Base-by-base conservation (phyloP, 805 yeast genomes). In the Suhomyces sp. region DNA sequence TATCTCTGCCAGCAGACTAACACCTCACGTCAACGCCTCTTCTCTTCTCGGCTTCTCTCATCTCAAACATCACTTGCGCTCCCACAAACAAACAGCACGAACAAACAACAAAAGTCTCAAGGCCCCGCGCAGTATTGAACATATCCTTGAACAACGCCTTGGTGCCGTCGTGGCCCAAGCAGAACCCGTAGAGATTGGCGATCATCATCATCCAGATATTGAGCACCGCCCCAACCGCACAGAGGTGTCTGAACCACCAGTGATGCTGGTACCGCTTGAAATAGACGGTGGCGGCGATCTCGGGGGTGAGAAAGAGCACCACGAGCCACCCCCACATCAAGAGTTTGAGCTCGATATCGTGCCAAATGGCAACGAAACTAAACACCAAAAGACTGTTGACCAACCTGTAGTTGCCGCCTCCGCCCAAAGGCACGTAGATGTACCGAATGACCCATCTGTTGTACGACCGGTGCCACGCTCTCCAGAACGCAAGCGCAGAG, bases 151-250 rank as follows among this genome's bases (percentile, higher is more conserved):
- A 71, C 58, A 93, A 77, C 42, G 78, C 74, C 26, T 77, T 59
- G 26, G 92, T 84, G 1, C 99, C 99, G 54, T 90, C 97, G 27
- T 85, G 76, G 7, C 97, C 98, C 33, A 94, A 77, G 61, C 97
- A 94, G 69, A 94, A 94, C 0, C 99, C 99, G 64, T 88, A 90
- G 50, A 96, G 71, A 63, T 94, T 94, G 13, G 98, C 98, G 58
- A 91, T 80, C 91, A 94, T 91, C 99, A 94, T 93, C 87, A 93
- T 81, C 97, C 97, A 93, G 53, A 94, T 87, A 68, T 94, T 94
- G 22, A 79, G 64, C 27, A 92, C 96, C 4, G 93, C 97, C 3
- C 99, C 99, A 5, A 83, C 59, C 0, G 91, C 97, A 70, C 97
- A 89, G 12, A 86, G 62, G 65, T 87, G 88, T 59, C 97, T 80